Evolutionary conservation across 2,329 filamentous ascomycete genomes (phyloP).

Genomic region (Paecilomyces formosus): DNA sequence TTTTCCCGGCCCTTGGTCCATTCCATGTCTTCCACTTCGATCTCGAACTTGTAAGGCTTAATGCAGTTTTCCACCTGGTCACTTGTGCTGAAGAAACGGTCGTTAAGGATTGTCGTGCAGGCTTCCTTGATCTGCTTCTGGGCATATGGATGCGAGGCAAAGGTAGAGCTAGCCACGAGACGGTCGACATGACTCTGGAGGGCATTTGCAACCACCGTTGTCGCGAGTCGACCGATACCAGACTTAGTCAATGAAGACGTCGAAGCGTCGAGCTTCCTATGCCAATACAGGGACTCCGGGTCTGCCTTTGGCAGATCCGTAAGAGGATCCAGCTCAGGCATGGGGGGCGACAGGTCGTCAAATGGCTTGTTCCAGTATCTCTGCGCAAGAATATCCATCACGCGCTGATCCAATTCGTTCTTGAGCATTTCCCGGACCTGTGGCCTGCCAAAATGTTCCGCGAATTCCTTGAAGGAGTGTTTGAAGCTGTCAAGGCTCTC

Average conservation of each 20-base stretch:
- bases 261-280: conserved; percentile 86
- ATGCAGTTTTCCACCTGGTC: conserved; percentile 99
- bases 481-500: conserved; percentile 96
- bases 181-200: conserved; percentile 76
- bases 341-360: conserved; percentile 63
- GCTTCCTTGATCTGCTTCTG: conserved; percentile 89
- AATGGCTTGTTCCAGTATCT: conserved; percentile 97
- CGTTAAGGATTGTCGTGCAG: conserved; percentile 80
- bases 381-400: conserved; percentile 85
- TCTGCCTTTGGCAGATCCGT: conserved; percentile 77
- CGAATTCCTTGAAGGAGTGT: conserved; percentile 92
- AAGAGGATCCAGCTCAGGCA: conserved; percentile 63
- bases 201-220: conserved; percentile 81
- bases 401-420: conserved; percentile 85
- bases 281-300: conserved; percentile 82
- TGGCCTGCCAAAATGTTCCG: conserved; percentile 78
- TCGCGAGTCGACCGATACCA: conserved; percentile 85
- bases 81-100: conserved; percentile 91
- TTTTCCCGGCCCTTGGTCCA: conserved; percentile 83
- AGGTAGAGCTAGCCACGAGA: conserved; percentile 73
- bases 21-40: conserved; percentile 85
- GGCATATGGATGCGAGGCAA: conserved; percentile 84
- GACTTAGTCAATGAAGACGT: conserved; percentile 86
- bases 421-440: conserved; percentile 89
- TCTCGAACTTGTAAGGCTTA: conserved; percentile 97